Percentiles rank a stretch among this genome's conserved stretches.
Conservation (phyloP, 78 protist genomes). For the Dictyostelium brefeldianum region DNA sequence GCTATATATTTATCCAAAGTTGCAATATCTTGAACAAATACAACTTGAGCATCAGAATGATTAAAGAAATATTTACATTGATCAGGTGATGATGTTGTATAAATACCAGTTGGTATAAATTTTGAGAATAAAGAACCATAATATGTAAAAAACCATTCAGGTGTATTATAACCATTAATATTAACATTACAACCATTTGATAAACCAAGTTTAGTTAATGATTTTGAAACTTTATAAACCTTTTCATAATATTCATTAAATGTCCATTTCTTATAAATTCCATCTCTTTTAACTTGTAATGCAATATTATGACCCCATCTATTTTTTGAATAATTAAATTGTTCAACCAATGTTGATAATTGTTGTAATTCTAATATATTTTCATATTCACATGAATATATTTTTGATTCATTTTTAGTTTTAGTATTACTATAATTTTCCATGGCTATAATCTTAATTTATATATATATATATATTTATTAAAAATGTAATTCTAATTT, state of each 20-base stretch:
- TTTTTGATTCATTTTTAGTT: neutral
- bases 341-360: no score
- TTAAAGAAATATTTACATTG: slow-evolving; percentile 60
- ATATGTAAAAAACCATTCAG: slow-evolving; percentile 89
- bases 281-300: slow-evolving; percentile 36
- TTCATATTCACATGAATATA: neutral
- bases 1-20: slow-evolving; percentile 40
- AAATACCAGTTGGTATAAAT: slow-evolving; percentile 88
- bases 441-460: no score
- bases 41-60: slow-evolving; percentile 22
- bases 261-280: slow-evolving; percentile 71
- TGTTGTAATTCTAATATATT: no score
- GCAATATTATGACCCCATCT: slow-evolving; percentile 3
- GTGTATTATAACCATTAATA: slow-evolving; percentile 89
- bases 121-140: slow-evolving; percentile 83
- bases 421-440: no score
- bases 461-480: no score
- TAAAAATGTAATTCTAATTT: no score
- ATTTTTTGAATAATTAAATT: no score
- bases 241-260: slow-evolving; percentile 56
- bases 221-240: slow-evolving; percentile 38
- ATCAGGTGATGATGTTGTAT: slow-evolving; percentile 74
- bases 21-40: slow-evolving; percentile 51
- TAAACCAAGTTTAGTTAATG: slow-evolving; percentile 66
- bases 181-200: slow-evolving; percentile 18